Conservation (phyloP, 2,329 filamentous ascomycete species). For the Penicillium digitatum region DNA sequence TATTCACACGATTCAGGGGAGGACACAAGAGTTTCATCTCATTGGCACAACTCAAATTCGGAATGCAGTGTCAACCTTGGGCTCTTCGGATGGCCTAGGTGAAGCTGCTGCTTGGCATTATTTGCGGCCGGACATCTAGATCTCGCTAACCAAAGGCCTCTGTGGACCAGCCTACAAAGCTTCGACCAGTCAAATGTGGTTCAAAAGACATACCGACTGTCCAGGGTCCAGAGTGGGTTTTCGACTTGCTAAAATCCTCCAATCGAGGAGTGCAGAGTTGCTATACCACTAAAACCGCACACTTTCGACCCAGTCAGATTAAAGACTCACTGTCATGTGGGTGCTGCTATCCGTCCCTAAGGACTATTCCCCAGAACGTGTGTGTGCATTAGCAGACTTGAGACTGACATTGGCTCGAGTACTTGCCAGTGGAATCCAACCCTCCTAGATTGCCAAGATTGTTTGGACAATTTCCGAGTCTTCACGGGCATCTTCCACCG, state of each 20-base stretch:
- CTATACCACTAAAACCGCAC: constrained; percentile 20
- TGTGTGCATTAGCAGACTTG: background rate
- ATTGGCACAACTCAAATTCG: constrained; percentile 36
- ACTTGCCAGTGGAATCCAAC: constrained; percentile 32
- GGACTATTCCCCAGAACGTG: background rate
- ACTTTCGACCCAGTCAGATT: constrained; percentile 28
- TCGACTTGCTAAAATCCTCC: constrained; percentile 32
- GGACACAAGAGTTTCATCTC: constrained; percentile 37
- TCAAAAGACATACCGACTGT: constrained; percentile 31
- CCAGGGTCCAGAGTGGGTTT: constrained; percentile 38
- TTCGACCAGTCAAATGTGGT: constrained; percentile 35
- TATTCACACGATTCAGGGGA: constrained; percentile 17
- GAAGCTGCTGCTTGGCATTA: constrained; percentile 42
- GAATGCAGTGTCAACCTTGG: constrained; percentile 37
- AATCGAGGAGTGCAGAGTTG: constrained; percentile 27
- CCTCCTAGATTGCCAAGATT: constrained; percentile 35
- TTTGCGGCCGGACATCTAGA: constrained; percentile 40
- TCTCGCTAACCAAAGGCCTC: constrained; percentile 33
- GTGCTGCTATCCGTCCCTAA: constrained; percentile 34
- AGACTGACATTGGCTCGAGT: background rate
- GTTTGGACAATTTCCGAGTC: constrained; percentile 23
- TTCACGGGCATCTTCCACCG: constrained; percentile 9
- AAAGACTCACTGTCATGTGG: constrained; percentile 30
- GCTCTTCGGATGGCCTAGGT: constrained; percentile 37
- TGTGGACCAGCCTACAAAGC: constrained; percentile 35